phyloP scores from a whole-genome alignment of 2,329 filamentous ascomycete species.

The Colletotrichum gloeosporioides region DNA sequence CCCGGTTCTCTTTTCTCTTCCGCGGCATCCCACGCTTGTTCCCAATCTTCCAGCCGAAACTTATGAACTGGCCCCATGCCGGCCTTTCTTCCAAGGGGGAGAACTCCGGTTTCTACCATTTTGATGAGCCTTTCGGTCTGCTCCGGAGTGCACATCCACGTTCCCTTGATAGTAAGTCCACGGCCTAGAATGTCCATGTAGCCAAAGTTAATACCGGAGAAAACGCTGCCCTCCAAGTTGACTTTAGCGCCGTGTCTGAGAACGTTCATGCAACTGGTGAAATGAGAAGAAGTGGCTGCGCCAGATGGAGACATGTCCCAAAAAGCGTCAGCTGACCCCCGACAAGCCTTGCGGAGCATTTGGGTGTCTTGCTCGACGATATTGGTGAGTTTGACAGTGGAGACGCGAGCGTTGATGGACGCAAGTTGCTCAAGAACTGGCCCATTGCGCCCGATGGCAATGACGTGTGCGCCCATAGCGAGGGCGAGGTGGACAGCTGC shows the following conservation, averaged over 20 bases:
- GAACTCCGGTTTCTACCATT: neutral
- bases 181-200: neutral
- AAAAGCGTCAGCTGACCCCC: neutral
- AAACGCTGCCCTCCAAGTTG: neutral
- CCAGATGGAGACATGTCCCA: neutral
- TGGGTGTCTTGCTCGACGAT: conserved; percentile 38
- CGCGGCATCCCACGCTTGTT: neutral
- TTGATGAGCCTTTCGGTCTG: neutral
- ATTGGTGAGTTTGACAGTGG: conserved; percentile 44
- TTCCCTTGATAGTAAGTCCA: neutral
- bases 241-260: neutral
- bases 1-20: neutral
- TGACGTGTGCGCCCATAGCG: conserved; percentile 56
- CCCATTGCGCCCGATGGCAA: conserved; percentile 53
- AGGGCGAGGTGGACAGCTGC: conserved; percentile 52
- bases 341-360: conserved; percentile 16
- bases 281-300: neutral
- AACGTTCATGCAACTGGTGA: neutral
- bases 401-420: conserved; percentile 31
- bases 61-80: neutral
- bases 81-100: neutral
- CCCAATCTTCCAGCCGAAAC: neutral
- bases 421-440: conserved; percentile 34
- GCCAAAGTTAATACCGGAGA: neutral
- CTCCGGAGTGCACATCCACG: neutral